These are phyloP conservation scores for Pinus albicaulis DNA, from an alignment of 75 land plant genomes.

Conservation along the genomic window DNA sequence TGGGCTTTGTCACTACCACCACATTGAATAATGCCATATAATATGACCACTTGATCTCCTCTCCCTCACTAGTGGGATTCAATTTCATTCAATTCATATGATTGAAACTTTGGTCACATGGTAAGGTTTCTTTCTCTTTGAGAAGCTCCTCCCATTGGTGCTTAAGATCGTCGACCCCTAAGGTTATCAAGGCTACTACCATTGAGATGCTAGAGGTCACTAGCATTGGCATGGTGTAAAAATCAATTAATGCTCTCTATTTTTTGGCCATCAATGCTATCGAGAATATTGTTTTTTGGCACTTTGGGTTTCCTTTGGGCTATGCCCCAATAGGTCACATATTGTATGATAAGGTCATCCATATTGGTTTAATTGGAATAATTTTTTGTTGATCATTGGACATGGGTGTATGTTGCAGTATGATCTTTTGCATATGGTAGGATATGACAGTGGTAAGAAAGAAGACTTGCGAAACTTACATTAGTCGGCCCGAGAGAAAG, in stretches of 20 bases:
- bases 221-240: constrained; percentile 16
- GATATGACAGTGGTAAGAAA: constrained; percentile 51
- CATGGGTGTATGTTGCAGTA: constrained; percentile 54
- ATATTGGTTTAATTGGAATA: constrained; percentile 37
- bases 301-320: constrained; percentile 50
- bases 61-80: not conserved
- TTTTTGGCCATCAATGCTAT: constrained; percentile 42
- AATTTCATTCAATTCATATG: not conserved
- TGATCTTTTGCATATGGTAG: constrained; percentile 36
- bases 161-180: not conserved
- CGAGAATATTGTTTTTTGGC: constrained; percentile 42
- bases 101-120: not conserved
- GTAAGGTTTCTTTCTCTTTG: not conserved
- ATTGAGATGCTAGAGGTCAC: constrained; percentile 28
- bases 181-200: constrained; percentile 19
- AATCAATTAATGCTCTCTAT: constrained; percentile 35
- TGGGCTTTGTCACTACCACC: not conserved
- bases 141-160: not conserved
- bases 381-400: constrained; percentile 39
- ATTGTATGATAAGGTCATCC: constrained; percentile 39
- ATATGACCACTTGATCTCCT: not conserved
- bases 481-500: constrained; percentile 87
- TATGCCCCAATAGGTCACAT: constrained; percentile 45
- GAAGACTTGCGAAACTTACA: constrained; percentile 84
- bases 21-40: not conserved